phyloP scores from a whole-genome alignment of 2,329 filamentous ascomycete genomes.

The Aspergillus costaricaensis region DNA sequence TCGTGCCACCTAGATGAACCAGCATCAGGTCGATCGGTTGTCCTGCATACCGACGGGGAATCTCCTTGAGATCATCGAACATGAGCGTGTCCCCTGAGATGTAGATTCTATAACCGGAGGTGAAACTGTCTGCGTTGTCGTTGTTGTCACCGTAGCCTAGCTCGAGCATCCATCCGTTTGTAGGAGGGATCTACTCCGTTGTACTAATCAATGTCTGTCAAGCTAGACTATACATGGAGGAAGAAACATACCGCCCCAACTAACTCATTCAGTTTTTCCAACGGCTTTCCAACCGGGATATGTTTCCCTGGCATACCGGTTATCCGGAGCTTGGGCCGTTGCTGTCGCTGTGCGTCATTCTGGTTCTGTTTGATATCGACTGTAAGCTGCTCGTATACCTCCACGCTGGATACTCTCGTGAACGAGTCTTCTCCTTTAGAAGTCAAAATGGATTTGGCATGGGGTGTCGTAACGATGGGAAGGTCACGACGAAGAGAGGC shows the following conservation, averaged over 20 bases:
- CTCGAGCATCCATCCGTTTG: constrained; percentile 68
- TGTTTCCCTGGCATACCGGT: constrained; percentile 68
- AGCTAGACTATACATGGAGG: constrained; percentile 9
- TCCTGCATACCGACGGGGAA: constrained; percentile 57
- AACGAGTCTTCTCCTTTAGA: constrained; percentile 53
- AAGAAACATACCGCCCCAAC: constrained; percentile 44
- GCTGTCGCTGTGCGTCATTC: constrained; percentile 14
- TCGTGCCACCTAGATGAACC: constrained; percentile 66
- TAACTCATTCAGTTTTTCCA: constrained; percentile 49
- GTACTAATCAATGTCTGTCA: not conserved
- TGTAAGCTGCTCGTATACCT: constrained; percentile 57
- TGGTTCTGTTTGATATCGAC: constrained; percentile 40
- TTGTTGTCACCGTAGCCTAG: constrained; percentile 50
- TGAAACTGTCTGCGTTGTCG: constrained; percentile 31
- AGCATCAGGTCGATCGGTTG: constrained; percentile 67
- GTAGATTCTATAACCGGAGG: constrained; percentile 62
- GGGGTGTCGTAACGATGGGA: constrained; percentile 65
- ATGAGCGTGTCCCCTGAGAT: constrained; percentile 68
- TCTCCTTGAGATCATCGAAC: constrained; percentile 63
- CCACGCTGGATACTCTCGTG: constrained; percentile 56
- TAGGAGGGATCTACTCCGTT: constrained; percentile 56
- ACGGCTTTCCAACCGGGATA: constrained; percentile 49
- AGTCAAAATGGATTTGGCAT: constrained; percentile 58
- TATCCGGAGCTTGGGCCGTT: constrained; percentile 54
- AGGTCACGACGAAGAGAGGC: constrained; percentile 53